Evolutionary conservation across 768 basidiomycete genomes (phyloP).

Genomic region (Mycena latifolia): DNA sequence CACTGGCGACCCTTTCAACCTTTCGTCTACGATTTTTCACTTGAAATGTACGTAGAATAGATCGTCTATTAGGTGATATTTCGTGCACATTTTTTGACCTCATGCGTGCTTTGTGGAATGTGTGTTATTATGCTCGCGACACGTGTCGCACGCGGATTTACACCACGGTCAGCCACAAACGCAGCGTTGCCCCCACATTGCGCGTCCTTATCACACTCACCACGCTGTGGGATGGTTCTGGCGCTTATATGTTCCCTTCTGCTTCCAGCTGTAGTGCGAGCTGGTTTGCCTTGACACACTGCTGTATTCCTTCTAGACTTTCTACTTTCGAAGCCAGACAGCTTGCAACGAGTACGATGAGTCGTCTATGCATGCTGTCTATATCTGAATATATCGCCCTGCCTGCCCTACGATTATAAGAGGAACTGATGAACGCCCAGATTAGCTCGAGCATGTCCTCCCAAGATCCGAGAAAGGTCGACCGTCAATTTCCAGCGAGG

Average conservation of each 20-base stretch:
- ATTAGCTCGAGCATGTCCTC: slow-evolving; percentile 11
- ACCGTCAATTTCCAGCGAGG: slow-evolving; percentile 16
- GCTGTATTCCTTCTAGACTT: slow-evolving; percentile 12
- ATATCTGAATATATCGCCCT: slow-evolving; percentile 22
- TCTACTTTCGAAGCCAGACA: slow-evolving; percentile 7
- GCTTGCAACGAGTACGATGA: too few relatives aligned
- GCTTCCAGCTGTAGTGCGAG: slow-evolving; percentile 11
- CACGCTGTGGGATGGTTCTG: background rate
- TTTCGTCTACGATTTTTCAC: too few relatives aligned
- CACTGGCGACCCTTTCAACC: too few relatives aligned
- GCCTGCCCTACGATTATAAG: slow-evolving; percentile 3
- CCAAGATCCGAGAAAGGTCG: slow-evolving; percentile 9
- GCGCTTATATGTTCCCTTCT: background rate
- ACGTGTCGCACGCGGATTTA: background rate
- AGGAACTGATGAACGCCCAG: slow-evolving; percentile 17
- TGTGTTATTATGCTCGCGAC: background rate
- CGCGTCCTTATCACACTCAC: background rate
- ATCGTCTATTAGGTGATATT: slow-evolving; percentile 8
- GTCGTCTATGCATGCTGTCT: slow-evolving; percentile 14
- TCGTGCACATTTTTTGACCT: background rate
- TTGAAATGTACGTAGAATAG: background rate
- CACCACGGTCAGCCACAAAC: slow-evolving; percentile 2
- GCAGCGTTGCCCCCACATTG: background rate
- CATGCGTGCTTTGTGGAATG: background rate
- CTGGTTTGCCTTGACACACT: slow-evolving; percentile 2